A percentile compares a stretch with the other conserved stretches of the same genome.
phyloP scores from a whole-genome alignment of 163 green algal species.

The Prototheca wickerhamii region DNA sequence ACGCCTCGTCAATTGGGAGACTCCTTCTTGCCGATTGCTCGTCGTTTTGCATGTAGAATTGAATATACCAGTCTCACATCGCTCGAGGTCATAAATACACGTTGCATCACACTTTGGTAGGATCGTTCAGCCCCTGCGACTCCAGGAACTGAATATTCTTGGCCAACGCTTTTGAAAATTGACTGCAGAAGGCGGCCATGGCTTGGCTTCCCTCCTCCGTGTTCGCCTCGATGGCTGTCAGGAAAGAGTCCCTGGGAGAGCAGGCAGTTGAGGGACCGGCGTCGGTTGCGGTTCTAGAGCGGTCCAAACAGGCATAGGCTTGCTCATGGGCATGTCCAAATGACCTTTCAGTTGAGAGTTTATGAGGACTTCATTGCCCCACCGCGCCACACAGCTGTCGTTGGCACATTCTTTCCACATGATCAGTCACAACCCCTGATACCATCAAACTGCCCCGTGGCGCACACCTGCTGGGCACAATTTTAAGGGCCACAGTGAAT shows the following conservation, averaged over 20 bases:
- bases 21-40: background rate
- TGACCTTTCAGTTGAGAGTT: too few species aligned
- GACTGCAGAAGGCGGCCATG: conserved; percentile 42
- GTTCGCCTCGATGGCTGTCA: too few species aligned
- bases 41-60: background rate
- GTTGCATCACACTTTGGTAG: conserved; percentile 40
- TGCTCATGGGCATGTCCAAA: too few species aligned
- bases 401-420: too few species aligned
- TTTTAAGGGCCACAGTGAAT: conserved; percentile 48
- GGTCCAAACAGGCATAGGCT: too few species aligned
- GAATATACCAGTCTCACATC: background rate
- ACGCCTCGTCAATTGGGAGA: too few species aligned
- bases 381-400: too few species aligned
- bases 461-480: conserved; percentile 24
- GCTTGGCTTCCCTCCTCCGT: conserved; percentile 14
- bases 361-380: too few species aligned
- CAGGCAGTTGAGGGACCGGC: too few species aligned
- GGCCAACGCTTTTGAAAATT: conserved; percentile 40
- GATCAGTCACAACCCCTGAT: too few species aligned
- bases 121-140: conserved; percentile 42
- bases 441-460: background rate
- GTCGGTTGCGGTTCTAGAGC: too few species aligned
- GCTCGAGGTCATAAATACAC: background rate
- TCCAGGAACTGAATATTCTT: conserved; percentile 52
- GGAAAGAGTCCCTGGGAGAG: too few species aligned